Conservation (phyloP, 1,284 basidiomycete species). For the Boletus semigastroideus region DNA sequence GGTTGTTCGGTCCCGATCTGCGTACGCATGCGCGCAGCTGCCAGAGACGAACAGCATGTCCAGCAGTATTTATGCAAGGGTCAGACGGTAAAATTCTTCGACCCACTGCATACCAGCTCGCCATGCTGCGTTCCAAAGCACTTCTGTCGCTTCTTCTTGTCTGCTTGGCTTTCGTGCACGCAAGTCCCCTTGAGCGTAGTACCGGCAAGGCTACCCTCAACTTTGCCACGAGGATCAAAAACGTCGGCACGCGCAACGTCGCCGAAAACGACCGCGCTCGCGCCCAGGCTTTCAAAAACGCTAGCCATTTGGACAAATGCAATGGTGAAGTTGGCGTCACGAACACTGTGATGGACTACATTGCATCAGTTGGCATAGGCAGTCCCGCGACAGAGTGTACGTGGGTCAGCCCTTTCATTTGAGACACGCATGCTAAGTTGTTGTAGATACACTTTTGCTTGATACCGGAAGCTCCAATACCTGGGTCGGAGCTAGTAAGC, state of each 20-base stretch:
- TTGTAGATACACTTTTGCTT: background rate
- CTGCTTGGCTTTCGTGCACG: background rate
- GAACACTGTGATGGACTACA: background rate
- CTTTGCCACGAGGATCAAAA: constrained; percentile 13
- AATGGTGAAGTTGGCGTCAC: background rate
- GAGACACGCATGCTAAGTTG: background rate
- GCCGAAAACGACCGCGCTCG: constrained; percentile 22
- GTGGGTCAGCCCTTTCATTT: constrained; percentile 7
- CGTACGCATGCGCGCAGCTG: no score
- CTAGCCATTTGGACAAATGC: constrained; percentile 8
- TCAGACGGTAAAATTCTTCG: no score
- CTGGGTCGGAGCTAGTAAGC: no score
- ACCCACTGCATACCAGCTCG: no score
- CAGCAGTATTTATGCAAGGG: no score
- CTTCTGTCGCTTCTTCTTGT: background rate
- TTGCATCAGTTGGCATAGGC: constrained; percentile 30
- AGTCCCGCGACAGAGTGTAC: constrained; percentile 42
- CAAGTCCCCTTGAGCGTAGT: background rate
- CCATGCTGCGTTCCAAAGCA: background rate
- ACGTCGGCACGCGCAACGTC: background rate
- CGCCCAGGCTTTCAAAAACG: constrained; percentile 6
- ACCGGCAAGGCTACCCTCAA: background rate
- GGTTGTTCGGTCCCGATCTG: no score
- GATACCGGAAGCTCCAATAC: no score
- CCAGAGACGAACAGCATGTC: no score